Evolutionary conservation across 2,329 filamentous ascomycete genomes (phyloP).

Genomic region (Juglanconis oblonga): DNA sequence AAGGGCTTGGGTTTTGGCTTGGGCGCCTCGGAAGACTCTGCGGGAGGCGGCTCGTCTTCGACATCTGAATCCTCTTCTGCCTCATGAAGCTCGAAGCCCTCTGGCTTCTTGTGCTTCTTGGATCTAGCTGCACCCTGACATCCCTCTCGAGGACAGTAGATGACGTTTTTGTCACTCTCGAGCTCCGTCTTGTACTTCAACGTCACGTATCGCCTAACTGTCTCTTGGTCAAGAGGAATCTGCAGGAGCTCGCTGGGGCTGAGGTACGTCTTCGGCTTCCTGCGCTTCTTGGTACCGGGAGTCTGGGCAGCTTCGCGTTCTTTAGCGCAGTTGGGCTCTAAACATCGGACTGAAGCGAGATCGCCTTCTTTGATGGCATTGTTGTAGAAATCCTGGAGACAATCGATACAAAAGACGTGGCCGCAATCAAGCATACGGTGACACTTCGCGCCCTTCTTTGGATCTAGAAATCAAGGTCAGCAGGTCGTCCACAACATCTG

Average conservation of each 20-base stretch:
- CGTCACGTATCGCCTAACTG: conserved; percentile 80
- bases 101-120: conserved; percentile 68
- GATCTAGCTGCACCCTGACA: conserved; percentile 85
- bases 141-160: conserved; percentile 91
- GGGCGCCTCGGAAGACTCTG: conserved; percentile 21
- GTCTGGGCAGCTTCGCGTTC: conserved; percentile 40
- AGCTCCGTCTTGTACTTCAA: conserved; percentile 91
- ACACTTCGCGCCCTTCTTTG: conserved; percentile 81
- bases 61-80: conserved; percentile 51
- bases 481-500: neutral
- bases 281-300: conserved; percentile 39
- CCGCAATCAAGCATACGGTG: conserved; percentile 79
- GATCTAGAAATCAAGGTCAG: conserved; percentile 52
- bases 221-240: conserved; percentile 67
- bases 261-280: conserved; percentile 65
- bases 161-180: conserved; percentile 84
- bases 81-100: conserved; percentile 60
- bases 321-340: conserved; percentile 75
- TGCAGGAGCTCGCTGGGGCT: conserved; percentile 81
- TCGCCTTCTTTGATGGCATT: conserved; percentile 84
- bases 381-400: conserved; percentile 86
- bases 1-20: conserved; percentile 35
- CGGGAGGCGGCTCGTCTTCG: conserved; percentile 39
- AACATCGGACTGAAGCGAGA: conserved; percentile 73
- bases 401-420: conserved; percentile 89